Evolutionary conservation across 2,329 filamentous ascomycete species (phyloP).

Genomic region (Cladosporium cucumerinum): DNA sequence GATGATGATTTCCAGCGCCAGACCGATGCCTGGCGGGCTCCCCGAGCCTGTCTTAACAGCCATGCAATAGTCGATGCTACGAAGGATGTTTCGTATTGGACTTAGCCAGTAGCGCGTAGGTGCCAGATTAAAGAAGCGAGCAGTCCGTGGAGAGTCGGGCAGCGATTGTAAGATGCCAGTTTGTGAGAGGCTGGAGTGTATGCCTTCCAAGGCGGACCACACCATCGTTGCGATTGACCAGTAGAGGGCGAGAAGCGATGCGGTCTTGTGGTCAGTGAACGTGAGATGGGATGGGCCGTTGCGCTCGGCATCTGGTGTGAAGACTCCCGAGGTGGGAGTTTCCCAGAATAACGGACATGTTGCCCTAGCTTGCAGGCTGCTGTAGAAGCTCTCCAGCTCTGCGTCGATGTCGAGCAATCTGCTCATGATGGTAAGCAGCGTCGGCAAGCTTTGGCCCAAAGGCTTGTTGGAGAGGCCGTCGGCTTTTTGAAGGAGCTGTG

Average conservation of each 20-base stretch:
- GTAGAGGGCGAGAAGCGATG: constrained; percentile 6
- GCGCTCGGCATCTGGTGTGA: not conserved
- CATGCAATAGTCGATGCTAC: not conserved
- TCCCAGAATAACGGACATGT: not conserved
- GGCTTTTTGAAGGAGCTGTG: not conserved
- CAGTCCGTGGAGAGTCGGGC: not conserved
- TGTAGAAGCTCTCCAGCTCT: not conserved
- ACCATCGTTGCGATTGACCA: constrained; percentile 9
- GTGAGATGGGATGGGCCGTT: not conserved
- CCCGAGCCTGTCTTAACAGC: not conserved
- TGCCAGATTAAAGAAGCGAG: not conserved
- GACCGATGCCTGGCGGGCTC: not conserved
- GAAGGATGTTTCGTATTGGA: not conserved
- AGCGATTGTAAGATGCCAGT: not conserved
- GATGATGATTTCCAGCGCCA: constrained; percentile 8
- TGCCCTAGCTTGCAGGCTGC: not conserved
- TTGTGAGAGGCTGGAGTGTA: not conserved
- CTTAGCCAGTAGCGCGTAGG: not conserved
- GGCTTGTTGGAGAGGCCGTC: not conserved
- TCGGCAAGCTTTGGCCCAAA: not conserved
- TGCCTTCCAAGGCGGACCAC: not conserved
- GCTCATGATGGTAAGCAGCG: constrained; percentile 1
- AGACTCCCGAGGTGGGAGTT: not conserved
- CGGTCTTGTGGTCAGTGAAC: not conserved
- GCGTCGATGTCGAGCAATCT: constrained; percentile 7